These are phyloP conservation scores for Fusarium duplospermum DNA, from an alignment of 2,329 filamentous ascomycete species.

Conservation along the genomic window DNA sequence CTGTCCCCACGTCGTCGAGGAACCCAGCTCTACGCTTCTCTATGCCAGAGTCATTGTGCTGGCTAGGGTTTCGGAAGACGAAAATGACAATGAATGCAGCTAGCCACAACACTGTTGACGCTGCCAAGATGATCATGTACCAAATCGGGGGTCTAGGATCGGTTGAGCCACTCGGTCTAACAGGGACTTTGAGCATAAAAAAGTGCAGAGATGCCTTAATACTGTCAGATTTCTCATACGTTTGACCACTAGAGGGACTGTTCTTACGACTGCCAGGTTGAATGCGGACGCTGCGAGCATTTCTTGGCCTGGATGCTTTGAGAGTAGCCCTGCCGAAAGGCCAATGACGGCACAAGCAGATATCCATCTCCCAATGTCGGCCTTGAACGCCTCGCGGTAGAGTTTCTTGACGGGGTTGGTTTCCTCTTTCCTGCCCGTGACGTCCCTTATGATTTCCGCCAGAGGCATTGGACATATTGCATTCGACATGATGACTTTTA, in stretches of 20 bases:
- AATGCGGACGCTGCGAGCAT: constrained; percentile 22
- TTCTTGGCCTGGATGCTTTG: constrained; percentile 14
- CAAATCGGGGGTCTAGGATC: constrained; percentile 17
- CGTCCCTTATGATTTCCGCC: constrained; percentile 23
- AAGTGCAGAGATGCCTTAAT: constrained; percentile 21
- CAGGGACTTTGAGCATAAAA: constrained; percentile 9
- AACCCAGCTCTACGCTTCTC: constrained; percentile 5
- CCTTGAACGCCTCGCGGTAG: constrained; percentile 28
- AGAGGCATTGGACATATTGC: constrained; percentile 27
- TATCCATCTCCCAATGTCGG: constrained; percentile 30
- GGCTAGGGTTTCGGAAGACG: constrained; percentile 5
- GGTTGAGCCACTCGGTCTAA: constrained; percentile 3
- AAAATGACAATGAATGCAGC: constrained; percentile 22
- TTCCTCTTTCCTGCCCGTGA: constrained; percentile 22
- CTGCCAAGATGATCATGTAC: constrained; percentile 18
- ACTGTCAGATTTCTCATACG: background rate
- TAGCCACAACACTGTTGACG: constrained; percentile 18
- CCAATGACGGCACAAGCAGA: constrained; percentile 22
- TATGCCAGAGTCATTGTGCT: constrained; percentile 2
- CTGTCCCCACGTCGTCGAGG: constrained; percentile 8
- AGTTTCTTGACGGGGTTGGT: constrained; percentile 28
- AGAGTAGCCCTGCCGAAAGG: constrained; percentile 31
- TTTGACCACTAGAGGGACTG: fast-evolving
- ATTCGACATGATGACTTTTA: constrained; percentile 15
- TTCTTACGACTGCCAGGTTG: constrained; percentile 27